phyloP scores from a whole-genome alignment of 1,284 basidiomycete species.

The Puccinia novopanici region DNA sequence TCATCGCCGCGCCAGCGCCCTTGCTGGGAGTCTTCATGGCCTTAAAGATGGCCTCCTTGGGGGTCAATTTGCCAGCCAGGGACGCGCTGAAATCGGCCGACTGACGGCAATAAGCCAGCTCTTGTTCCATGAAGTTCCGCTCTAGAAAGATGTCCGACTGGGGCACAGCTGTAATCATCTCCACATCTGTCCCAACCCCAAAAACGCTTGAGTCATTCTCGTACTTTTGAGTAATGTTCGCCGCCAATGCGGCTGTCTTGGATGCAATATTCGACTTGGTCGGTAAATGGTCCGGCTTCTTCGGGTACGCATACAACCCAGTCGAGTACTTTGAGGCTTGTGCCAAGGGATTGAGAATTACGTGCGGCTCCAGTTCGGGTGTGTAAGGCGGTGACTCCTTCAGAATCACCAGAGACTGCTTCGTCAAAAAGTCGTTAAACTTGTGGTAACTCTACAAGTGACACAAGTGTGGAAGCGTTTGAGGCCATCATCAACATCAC shows the following conservation, averaged over 20 bases:
- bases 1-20: conserved; percentile 88
- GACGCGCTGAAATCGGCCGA: conserved; percentile 86
- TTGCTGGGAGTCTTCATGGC: conserved; percentile 86
- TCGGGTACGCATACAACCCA: conserved; percentile 76
- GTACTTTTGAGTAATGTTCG: conserved; percentile 68
- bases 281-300: conserved; percentile 63
- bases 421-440: conserved; percentile 65
- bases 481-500: neutral
- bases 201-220: conserved; percentile 53
- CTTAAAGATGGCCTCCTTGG: conserved; percentile 98
- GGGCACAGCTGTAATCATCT: conserved; percentile 91
- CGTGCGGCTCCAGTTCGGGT: conserved; percentile 80
- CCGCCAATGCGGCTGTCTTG: conserved; percentile 65
- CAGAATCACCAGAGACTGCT: conserved; percentile 73
- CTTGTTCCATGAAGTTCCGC: conserved; percentile 89
- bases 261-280: conserved; percentile 56
- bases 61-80: conserved; percentile 93
- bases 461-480: neutral
- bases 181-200: conserved; percentile 61
- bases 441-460: conserved; percentile 68
- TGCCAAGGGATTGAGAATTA: conserved; percentile 90
- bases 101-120: conserved; percentile 80
- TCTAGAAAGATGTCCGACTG: conserved; percentile 74
- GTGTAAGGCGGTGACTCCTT: conserved; percentile 92
- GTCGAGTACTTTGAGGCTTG: conserved; percentile 74